phyloP scores from a whole-genome alignment of 176 grass and related monocot genomes.

The Elymus sibiricus region DNA sequence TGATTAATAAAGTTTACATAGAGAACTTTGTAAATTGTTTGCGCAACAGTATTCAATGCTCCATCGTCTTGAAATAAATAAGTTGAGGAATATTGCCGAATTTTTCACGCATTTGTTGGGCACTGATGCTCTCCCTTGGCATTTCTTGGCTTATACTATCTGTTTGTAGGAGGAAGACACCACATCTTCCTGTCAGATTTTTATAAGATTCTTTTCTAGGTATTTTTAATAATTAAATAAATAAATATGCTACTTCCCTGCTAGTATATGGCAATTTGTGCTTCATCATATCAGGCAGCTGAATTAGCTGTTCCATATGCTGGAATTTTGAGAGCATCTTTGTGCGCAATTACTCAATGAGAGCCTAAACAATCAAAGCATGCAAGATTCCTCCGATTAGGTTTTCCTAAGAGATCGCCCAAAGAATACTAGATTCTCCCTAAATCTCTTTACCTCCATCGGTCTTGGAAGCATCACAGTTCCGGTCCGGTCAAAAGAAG shows the following conservation, averaged over 20 bases:
- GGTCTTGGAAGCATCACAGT: constrained; percentile 85
- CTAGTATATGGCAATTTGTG: not conserved
- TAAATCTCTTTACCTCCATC: constrained; percentile 88
- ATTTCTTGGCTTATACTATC: constrained; percentile 83
- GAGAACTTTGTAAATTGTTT: constrained; percentile 91
- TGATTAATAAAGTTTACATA: constrained; percentile 76
- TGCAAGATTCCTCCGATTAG: constrained; percentile 70
- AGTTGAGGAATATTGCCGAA: constrained; percentile 87
- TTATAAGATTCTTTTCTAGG: constrained; percentile 93
- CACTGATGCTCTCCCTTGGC: constrained; percentile 77
- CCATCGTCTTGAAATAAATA: constrained; percentile 78
- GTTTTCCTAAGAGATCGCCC: constrained; percentile 93
- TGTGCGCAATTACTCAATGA: constrained; percentile 79
- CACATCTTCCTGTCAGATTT: constrained; percentile 78
- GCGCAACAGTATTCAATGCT: constrained; percentile 91
- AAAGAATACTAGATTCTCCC: constrained; percentile 81
- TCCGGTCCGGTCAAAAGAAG: too few species aligned
- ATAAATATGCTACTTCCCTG: not conserved
- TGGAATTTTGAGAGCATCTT: constrained; percentile 84
- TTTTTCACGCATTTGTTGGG: constrained; percentile 88
- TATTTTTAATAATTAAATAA: constrained; percentile 26
- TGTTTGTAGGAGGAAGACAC: constrained; percentile 84
- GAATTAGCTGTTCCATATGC: not conserved
- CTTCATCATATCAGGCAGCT: not conserved
- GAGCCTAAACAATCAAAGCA: constrained; percentile 63